Evolutionary conservation across 257 asterid species (phyloP), one percentile per base, ranked within the genome.

Genomic region (Forsythia suspensa): DNA sequence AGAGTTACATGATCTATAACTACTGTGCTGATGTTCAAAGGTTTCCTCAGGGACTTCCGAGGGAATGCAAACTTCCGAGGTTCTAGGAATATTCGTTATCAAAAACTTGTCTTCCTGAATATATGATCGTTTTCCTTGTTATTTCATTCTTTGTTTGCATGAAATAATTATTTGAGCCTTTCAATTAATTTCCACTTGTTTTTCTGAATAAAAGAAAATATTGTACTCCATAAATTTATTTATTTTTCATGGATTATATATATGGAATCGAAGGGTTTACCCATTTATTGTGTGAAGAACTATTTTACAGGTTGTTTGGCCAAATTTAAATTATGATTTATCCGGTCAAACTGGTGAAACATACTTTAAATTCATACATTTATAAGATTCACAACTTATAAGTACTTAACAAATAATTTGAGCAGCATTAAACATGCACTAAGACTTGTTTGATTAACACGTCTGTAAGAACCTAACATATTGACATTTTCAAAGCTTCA

Each of bases 1-100:
- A 79, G 8, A 84, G 38, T 18, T 37, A 81, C 21, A 79, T 82
- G 87, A 66, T 83, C 36, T 86, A 86, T 77, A 85, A 83, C 57
- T 88, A 85, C 69, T 88, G 92, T 37, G 38, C 82, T 1, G 90
- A 88, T 71, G 13, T n/a, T 3, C 66, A 70, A 16, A 79, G 92
- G 69, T 88, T 88, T 77, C 68, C 88, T 5, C 79, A 40, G 21
- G 89, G 88, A 11, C n/a, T 12, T 42, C 82, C 92, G 0, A 36
- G 67, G 5, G 91, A 89, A 39, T 89, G 90, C 87, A 87, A 76
- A 71, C 77, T 70, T 21, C 82, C 89, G 4, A 84, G 89, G 72
- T 85, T 84, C 72, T 86, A 77, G 16, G 70, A 63, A 63, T 29
- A 11, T 21, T 16, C 16, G 16, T 8, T 24, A 9, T 21, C 0